Base-by-base conservation (phyloP, 106 monocot species). In the Chionographis japonica region DNA sequence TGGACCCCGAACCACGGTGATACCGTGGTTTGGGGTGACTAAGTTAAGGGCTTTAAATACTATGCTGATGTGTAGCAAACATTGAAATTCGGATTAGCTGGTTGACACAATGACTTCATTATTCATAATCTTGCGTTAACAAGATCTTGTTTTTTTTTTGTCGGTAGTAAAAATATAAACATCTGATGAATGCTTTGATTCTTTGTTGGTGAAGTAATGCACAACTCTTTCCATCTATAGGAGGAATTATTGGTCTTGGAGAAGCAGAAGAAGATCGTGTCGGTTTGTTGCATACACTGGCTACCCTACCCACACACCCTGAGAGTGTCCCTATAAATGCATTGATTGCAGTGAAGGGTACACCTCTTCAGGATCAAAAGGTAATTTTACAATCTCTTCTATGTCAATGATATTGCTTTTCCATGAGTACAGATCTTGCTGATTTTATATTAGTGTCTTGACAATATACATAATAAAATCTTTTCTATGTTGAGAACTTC, bases 281-380 rank as follows among this genome's bases (percentile, higher is more conserved):
- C 59, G 97, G 97, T n/a, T 77, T 98, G 65, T 66, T 98, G 72
- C 93, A 93, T 70, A 93, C 97, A 58, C 64, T 97, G 43, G 89
- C 92, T 40, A 97, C 97, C 50, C 84, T 97, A 27, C 97, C 97
- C 20, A 54, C 78, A 38, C 97, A 97, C 62, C 97, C 97, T n/a
- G 97, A 92, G 80, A 97, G 97, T 67, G 87, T 97, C 70, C 92
- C 97, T 18, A 97, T 97, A 15, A 97, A 97, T 80, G 97, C 97
- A 19, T 80, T 97, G 68, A n/a, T 97, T 74, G 84, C 97, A 8
- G 92, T 97, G 20, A 89, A 97, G 87, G 97, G 95, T 58, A 97
- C 97, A 67, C 97, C 97, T 70, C 92, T 98, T 66, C 80, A 98
- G 80, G 92, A 98, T 80, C 97, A 90, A 63, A 98, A 98, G 92